Conservation (phyloP, 2,329 filamentous ascomycete genomes). For the Verticillium nonalfalfae region DNA sequence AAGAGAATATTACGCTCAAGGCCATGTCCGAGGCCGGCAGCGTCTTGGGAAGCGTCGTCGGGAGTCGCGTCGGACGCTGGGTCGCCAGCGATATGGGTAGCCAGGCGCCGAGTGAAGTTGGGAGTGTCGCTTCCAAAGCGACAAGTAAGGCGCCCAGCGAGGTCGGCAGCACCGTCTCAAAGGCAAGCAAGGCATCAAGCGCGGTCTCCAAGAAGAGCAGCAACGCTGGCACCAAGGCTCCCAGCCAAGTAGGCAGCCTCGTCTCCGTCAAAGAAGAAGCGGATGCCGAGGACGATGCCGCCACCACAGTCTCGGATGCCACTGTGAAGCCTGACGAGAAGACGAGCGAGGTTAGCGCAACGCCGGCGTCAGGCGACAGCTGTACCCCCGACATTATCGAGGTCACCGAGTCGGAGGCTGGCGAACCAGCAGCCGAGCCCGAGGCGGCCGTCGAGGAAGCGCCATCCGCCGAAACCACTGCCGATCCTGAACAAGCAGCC, state of each 20-base stretch:
- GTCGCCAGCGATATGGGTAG: background rate
- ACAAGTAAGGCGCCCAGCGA: background rate
- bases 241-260: background rate
- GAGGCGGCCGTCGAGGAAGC: background rate
- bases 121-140: background rate
- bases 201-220: background rate
- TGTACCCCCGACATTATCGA: background rate
- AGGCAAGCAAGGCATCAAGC: background rate
- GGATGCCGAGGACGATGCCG: background rate
- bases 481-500: background rate
- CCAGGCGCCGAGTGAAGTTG: background rate
- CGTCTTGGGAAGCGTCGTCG: background rate
- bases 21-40: conserved; percentile 1
- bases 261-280: background rate
- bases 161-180: background rate
- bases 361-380: background rate
- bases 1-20: conserved; percentile 9
- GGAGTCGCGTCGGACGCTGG: background rate
- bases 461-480: background rate
- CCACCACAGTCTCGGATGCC: background rate
- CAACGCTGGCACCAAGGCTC: background rate
- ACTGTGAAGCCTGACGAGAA: background rate
- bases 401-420: background rate
- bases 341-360: background rate
- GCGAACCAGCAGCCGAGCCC: background rate